Evolutionary conservation across 1,284 basidiomycete species (phyloP).

Genomic region (Microbotryum scabiosae): DNA sequence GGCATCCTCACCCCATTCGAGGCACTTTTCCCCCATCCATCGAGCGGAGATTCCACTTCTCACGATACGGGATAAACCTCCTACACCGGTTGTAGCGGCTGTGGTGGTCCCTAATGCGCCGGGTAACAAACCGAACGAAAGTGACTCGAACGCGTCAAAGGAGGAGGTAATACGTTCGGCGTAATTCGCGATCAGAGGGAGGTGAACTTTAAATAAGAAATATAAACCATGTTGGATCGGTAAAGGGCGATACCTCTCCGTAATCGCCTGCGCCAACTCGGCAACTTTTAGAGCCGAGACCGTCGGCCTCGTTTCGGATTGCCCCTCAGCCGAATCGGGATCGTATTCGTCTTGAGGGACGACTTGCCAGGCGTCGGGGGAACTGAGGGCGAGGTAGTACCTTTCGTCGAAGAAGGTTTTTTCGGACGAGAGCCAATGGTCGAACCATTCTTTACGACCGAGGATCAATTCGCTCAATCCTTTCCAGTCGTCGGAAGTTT

Average conservation of each 20-base stretch:
- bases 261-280: conserved; percentile 58
- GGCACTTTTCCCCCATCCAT: conserved; percentile 59
- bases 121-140: conserved; percentile 76
- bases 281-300: conserved; percentile 71
- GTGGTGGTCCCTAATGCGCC: conserved; percentile 78
- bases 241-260: conserved; percentile 75
- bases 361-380: conserved; percentile 80
- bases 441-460: conserved; percentile 77
- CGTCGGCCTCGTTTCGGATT: conserved; percentile 52
- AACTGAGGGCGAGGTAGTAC: conserved; percentile 71
- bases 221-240: conserved; percentile 67
- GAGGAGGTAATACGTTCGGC: conserved; percentile 67
- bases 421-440: conserved; percentile 79
- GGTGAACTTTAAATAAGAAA: conserved; percentile 75
- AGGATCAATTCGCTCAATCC: conserved; percentile 75
- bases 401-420: conserved; percentile 68
- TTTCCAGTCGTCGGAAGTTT: conserved; percentile 49
- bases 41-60: conserved; percentile 72
- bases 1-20: conserved; percentile 77
- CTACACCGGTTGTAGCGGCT: conserved; percentile 55
- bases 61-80: conserved; percentile 68
- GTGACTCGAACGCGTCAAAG: conserved; percentile 83
- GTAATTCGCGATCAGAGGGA: conserved; percentile 73
- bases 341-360: conserved; percentile 49
- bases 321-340: conserved; percentile 40